These are phyloP conservation scores for Albugo candida DNA, from an alignment of 352 stramenopile species.

Conservation along the genomic window DNA sequence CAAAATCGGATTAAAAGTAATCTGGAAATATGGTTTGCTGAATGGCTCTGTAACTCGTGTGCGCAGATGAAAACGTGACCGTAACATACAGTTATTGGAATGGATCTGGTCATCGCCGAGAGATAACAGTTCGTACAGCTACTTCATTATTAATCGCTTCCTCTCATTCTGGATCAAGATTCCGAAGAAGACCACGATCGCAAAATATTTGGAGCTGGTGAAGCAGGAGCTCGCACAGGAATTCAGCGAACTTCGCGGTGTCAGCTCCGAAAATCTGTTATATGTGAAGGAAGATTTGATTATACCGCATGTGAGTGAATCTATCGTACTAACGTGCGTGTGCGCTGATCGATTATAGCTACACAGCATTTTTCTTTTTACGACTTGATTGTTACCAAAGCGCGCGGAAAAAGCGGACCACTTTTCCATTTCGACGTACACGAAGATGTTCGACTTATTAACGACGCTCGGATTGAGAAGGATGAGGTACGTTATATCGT, in stretches of 20 bases:
- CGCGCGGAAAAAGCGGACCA: conserved; percentile 91
- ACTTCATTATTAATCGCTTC: conserved; percentile 1
- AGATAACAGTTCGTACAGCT: conserved; percentile 42
- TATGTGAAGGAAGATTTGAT: conserved; percentile 99
- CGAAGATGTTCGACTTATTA: conserved; percentile 78
- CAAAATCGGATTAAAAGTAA: conserved; percentile 88
- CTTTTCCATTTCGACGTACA: conserved; percentile 97
- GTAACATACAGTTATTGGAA: conserved; percentile 99
- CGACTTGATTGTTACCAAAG: conserved; percentile 95
- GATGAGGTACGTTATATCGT: conserved; percentile 56
- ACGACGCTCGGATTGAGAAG: conserved; percentile 92
- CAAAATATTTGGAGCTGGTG: conserved; percentile 70
- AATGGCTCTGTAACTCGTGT: neutral
- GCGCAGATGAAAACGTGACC: conserved; percentile 72
- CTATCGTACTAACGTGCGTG: neutral
- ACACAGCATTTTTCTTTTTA: conserved; percentile 94
- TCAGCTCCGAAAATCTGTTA: conserved; percentile 86
- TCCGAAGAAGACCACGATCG: conserved; percentile 85
- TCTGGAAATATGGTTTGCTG: neutral
- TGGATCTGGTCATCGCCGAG: conserved; percentile 87
- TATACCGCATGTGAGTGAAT: conserved; percentile 73
- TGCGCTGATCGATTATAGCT: conserved; percentile 1
- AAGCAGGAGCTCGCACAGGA: conserved; percentile 81
- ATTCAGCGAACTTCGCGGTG: conserved; percentile 85
- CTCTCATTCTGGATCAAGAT: conserved; percentile 15